phyloP scores from a whole-genome alignment of 2,329 filamentous ascomycete species.

The Stromatinia cepivora region DNA sequence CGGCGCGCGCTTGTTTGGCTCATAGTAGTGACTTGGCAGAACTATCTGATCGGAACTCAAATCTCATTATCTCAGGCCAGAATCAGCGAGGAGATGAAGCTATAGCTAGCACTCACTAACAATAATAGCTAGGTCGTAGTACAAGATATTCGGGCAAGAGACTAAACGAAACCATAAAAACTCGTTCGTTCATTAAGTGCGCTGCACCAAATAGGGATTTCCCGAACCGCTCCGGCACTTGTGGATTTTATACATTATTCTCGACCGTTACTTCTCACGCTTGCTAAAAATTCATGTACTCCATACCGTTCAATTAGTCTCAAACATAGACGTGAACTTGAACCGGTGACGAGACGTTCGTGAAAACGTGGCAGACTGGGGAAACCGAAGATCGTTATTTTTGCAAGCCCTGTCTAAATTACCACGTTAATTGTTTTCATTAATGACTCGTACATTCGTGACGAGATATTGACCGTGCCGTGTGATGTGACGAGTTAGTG shows the following conservation, averaged over 20 bases:
- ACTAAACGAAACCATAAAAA: neutral
- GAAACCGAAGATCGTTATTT: neutral
- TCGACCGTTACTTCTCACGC: neutral
- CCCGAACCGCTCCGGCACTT: neutral
- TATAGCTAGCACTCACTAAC: neutral
- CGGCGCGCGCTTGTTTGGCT: neutral
- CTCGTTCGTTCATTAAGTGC: neutral
- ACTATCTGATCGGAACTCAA: neutral
- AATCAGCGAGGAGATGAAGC: neutral
- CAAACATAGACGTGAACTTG: neutral
- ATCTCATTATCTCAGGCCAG: neutral
- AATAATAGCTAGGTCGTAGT: neutral
- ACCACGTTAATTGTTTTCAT: neutral
- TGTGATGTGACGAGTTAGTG: neutral
- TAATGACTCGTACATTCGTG: neutral
- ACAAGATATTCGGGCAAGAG: neutral
- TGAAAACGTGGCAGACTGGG: neutral
- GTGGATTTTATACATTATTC: neutral
- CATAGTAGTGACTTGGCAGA: neutral
- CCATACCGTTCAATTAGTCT: neutral
- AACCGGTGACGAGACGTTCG: neutral
- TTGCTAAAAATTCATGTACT: neutral
- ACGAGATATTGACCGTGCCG: neutral
- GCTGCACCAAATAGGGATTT: neutral
- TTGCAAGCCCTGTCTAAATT: constrained; percentile 2